Evolutionary conservation across 371 early-diverging fungal genomes (phyloP).

Genomic region (Mortierella sp.): DNA sequence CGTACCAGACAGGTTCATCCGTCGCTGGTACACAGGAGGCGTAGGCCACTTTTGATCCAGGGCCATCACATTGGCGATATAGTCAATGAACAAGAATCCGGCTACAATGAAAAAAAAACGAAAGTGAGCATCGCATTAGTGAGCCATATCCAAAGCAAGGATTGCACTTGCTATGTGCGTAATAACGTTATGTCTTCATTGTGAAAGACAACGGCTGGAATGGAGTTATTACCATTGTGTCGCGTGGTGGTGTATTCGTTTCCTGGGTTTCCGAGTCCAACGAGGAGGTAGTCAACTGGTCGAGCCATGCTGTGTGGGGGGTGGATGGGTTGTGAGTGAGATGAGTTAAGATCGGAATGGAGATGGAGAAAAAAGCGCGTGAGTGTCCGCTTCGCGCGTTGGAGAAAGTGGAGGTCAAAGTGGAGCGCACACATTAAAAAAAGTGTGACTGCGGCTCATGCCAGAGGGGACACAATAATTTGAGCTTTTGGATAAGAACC

Average conservation of each 20-base stretch:
- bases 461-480: too few relatives aligned
- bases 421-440: too few relatives aligned
- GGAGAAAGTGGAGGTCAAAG: neutral
- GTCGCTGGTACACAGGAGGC: slow-evolving; percentile 58
- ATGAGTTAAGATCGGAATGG: neutral
- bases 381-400: neutral
- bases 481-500: too few relatives aligned
- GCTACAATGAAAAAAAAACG: slow-evolving; percentile 35
- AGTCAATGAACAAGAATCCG: slow-evolving; percentile 67
- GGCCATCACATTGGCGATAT: slow-evolving; percentile 65
- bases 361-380: neutral
- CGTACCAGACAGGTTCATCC: slow-evolving; percentile 58
- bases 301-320: too few relatives aligned
- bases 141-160: neutral
- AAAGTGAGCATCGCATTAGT: neutral
- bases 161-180: too few relatives aligned
- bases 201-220: neutral
- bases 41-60: slow-evolving; percentile 49
- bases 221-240: slow-evolving; percentile 66
- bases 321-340: slow-evolving; percentile 38
- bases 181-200: neutral
- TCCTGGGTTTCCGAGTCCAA: slow-evolving; percentile 66
- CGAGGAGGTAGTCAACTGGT: slow-evolving; percentile 63
- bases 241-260: slow-evolving; percentile 61
- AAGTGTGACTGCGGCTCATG: neutral